phyloP scores from a whole-genome alignment of 116 monocot species.

The Zostera marina region DNA sequence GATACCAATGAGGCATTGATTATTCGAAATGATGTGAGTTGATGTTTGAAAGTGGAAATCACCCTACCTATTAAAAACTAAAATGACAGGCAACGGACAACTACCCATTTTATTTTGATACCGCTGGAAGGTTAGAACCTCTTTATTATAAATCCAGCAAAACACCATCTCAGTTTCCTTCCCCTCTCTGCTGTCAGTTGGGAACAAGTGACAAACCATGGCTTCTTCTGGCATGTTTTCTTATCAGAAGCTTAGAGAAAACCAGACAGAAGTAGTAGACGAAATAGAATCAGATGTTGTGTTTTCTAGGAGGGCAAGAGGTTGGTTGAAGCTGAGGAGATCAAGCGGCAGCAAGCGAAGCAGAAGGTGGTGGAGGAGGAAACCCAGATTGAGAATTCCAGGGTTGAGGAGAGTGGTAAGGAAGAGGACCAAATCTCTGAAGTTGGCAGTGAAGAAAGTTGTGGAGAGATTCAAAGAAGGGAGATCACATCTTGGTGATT shows the following conservation, averaged over 20 bases:
- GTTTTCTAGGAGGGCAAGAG: neutral
- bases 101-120: too few relatives aligned
- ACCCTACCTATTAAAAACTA: too few relatives aligned
- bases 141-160: too few relatives aligned
- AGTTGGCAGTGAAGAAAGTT: conserved; percentile 27
- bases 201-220: neutral
- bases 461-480: conserved; percentile 54
- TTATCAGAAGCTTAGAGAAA: conserved; percentile 29
- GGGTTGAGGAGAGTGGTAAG: conserved; percentile 19
- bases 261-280: conserved; percentile 4
- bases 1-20: too few relatives aligned
- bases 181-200: too few relatives aligned
- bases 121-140: too few relatives aligned
- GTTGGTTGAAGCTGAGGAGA: conserved; percentile 12
- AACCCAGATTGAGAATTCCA: conserved; percentile 20
- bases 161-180: too few relatives aligned
- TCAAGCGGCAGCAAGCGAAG: neutral
- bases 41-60: too few relatives aligned
- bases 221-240: conserved; percentile 3
- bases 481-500: conserved; percentile 33
- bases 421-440: conserved; percentile 14
- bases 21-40: too few relatives aligned
- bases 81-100: too few relatives aligned
- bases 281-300: conserved; percentile 4
- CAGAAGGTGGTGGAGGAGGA: conserved; percentile 17